These are phyloP conservation scores for Kandelia obovata DNA, from an alignment of 345 rosid genomes.

Conservation along the genomic window DNA sequence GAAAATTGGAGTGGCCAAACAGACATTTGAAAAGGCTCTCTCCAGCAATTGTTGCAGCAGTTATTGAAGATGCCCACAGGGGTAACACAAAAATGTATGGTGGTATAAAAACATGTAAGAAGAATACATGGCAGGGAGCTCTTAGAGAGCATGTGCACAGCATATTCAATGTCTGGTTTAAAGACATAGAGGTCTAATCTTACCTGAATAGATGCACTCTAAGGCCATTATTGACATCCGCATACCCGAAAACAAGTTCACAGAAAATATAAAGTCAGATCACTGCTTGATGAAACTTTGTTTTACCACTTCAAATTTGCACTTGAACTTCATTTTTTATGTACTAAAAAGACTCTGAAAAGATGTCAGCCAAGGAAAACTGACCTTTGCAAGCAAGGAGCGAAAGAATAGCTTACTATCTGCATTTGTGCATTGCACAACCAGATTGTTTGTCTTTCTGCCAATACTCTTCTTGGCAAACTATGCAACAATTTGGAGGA, in stretches of 20 bases:
- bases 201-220: slow-evolving; percentile 99
- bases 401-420: slow-evolving; percentile 81
- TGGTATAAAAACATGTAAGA: too few relatives aligned
- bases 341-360: neutral
- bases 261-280: slow-evolving; percentile 20
- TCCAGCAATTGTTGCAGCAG: too few relatives aligned
- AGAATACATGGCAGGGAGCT: too few relatives aligned
- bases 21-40: too few relatives aligned
- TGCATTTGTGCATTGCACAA: slow-evolving; percentile 78
- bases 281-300: neutral
- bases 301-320: neutral
- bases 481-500: slow-evolving; percentile 33
- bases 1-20: neutral
- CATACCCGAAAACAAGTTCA: slow-evolving; percentile 9
- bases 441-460: slow-evolving; percentile 64
- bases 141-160: neutral
- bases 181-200: neutral
- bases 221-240: slow-evolving; percentile 18
- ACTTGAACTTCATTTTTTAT: too few relatives aligned
- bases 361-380: slow-evolving; percentile 14
- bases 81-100: too few relatives aligned
- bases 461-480: slow-evolving; percentile 77
- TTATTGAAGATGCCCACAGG: too few relatives aligned
- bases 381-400: slow-evolving; percentile 86
- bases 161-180: neutral